Conservation (phyloP, 345 rosid genomes). For the thale cress (Arabidopsis thaliana) region DNA sequence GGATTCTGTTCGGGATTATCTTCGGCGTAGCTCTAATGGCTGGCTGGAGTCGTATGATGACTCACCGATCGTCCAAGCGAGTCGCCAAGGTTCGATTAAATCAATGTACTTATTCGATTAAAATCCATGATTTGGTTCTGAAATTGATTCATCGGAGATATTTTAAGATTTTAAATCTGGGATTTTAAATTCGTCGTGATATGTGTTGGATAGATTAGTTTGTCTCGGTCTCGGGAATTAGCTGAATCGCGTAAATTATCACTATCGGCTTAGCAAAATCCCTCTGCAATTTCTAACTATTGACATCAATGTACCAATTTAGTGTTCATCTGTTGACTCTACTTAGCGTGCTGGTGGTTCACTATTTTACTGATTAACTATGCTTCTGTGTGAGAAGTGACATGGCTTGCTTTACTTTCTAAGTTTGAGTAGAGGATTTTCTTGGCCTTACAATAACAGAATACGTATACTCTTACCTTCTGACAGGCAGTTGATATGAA, state of each 20-base stretch:
- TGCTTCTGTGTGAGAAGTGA: not conserved
- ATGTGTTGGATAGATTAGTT: slow-evolving; percentile 3
- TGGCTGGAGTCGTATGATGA: slow-evolving; percentile 95
- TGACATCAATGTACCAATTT: slow-evolving; percentile 5
- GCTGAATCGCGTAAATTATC: slow-evolving; percentile 3
- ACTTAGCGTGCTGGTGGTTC: slow-evolving; percentile 4
- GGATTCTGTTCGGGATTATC: slow-evolving; percentile 77
- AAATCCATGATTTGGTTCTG: too few species aligned
- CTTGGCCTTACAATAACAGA: not conserved
- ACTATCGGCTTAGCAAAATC: not conserved
- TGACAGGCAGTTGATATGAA: slow-evolving; percentile 93
- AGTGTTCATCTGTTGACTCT: slow-evolving; percentile 5
- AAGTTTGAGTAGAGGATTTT: not conserved
- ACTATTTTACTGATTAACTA: not conserved
- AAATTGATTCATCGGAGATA: not conserved
- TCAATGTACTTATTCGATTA: not conserved
- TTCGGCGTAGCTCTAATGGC: slow-evolving; percentile 93
- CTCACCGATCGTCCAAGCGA: slow-evolving; percentile 80
- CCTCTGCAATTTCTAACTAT: not conserved
- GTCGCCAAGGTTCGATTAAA: slow-evolving; percentile 67
- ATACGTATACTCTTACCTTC: slow-evolving; percentile 2
- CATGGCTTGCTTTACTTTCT: not conserved
- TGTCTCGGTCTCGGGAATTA: not conserved
- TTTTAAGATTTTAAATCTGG: slow-evolving; percentile 1
- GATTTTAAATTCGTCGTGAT: not conserved